These are phyloP conservation scores for Lactifluus piperatus DNA, from an alignment of 768 basidiomycete genomes.

Conservation along the genomic window DNA sequence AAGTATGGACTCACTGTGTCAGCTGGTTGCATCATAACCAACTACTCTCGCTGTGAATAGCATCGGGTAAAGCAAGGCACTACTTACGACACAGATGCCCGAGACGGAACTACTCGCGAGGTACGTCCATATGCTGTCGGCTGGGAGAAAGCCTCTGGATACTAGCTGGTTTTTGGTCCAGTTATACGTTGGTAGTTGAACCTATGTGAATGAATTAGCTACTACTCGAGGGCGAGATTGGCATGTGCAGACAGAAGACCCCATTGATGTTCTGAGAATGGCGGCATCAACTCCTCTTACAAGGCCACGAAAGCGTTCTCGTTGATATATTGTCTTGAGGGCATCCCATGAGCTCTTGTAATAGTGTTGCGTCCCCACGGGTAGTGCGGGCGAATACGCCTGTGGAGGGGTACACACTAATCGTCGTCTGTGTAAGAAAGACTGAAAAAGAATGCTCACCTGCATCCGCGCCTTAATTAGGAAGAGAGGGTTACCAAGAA, in stretches of 20 bases:
- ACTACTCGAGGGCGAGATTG: background rate
- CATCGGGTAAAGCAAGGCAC: background rate
- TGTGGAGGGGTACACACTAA: constrained; percentile 22
- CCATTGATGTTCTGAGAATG: constrained; percentile 89
- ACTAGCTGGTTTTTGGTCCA: constrained; percentile 81
- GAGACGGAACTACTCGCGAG: constrained; percentile 83
- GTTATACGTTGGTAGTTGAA: constrained; percentile 94
- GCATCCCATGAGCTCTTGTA: constrained; percentile 85
- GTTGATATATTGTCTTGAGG: constrained; percentile 63
- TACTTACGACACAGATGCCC: constrained; percentile 82
- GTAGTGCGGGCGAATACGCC: constrained; percentile 92
- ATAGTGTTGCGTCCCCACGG: constrained; percentile 89
- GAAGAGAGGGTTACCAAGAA: constrained; percentile 84
- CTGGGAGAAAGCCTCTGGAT: constrained; percentile 54
- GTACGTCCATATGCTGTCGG: constrained; percentile 80
- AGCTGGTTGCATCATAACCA: constrained; percentile 90
- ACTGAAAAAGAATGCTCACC: constrained; percentile 30
- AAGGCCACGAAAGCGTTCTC: constrained; percentile 74
- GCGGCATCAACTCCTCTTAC: constrained; percentile 91
- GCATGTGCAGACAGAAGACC: constrained; percentile 54
- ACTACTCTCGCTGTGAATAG: constrained; percentile 34
- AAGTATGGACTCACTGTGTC: constrained; percentile 54
- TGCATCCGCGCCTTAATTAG: constrained; percentile 98
- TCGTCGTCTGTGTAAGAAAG: background rate
- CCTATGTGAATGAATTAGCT: constrained; percentile 35